Evolutionary conservation across 2,329 filamentous ascomycete genomes (phyloP), one percentile per base, ranked within the genome.

Genomic region (Penicillium decumbens): DNA sequence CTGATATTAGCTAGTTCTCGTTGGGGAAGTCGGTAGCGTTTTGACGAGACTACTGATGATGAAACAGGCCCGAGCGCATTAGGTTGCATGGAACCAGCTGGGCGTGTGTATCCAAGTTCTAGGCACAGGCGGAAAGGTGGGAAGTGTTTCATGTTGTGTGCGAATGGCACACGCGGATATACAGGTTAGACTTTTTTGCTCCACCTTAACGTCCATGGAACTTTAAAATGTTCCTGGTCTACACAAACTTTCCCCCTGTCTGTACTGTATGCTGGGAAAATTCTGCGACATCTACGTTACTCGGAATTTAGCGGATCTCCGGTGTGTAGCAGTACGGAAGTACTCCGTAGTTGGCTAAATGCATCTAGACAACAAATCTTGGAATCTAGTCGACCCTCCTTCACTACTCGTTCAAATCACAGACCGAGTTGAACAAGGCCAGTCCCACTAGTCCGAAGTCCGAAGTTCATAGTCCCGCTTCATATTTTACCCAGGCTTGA

Each of bases 21-120:
- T 54, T 51, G 40, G 54, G 28, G 23, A 20, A 28, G 15, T 15
- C 33, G 43, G 40, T 41, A 27, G 35, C 30, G 41, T 45, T 49
- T 30, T 42, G 41, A 8, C 33, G 20, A 23, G 20, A 23, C 1
- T 28, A 1, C 33, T 30, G 32, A 20, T 24, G 42, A 43, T 52
- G 50, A 47, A 48, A 53, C 47, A 4, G 47, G 43, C 25, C 25
- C 47, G 27, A 50, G 48, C 44, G 28, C 1, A 12, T 9, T 10
- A 29, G 28, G 12, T 29, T 29, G 40, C 39, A 39, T 10, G 12
- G 4, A 43, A 20, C 33, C n/a, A 43, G 6, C 15, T 18, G 15
- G 18, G 28, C 13, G 18, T n/a, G 0, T 29, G 13, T 39, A 10
- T 27, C 43, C 25, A 41, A n/a, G 20, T 38, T 41, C 9, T 18